A percentile compares a stretch with the other conserved stretches of the same genome.
Evolutionary conservation across 2,329 filamentous ascomycete genomes (phyloP).

Genomic region (Alternaria gaisen): DNA sequence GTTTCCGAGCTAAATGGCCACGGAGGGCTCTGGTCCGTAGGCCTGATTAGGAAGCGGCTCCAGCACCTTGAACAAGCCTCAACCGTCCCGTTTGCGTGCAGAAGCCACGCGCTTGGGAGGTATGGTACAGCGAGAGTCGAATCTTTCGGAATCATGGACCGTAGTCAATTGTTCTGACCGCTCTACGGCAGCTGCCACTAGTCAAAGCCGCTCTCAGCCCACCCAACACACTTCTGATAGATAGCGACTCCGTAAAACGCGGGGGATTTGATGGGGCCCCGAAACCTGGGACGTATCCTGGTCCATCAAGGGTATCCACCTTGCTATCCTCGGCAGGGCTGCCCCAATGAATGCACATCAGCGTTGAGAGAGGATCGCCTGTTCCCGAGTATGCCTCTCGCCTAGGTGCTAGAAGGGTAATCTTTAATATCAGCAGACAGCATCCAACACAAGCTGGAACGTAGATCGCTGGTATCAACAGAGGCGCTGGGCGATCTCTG

Average conservation of each 20-base stretch:
- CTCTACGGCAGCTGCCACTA: neutral
- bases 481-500: neutral
- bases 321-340: constrained; percentile 13
- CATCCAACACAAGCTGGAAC: neutral
- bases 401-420: neutral
- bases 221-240: constrained; percentile 1
- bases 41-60: constrained; percentile 11
- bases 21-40: constrained; percentile 15
- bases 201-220: neutral
- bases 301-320: constrained; percentile 14
- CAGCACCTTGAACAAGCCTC: constrained; percentile 11
- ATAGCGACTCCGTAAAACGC: constrained; percentile 6
- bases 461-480: neutral
- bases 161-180: neutral
- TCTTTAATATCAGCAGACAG: constrained; percentile 6
- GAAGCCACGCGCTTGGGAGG: neutral
- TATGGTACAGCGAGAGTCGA: neutral
- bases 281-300: constrained; percentile 6
- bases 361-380: neutral
- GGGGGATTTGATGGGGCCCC: constrained; percentile 17
- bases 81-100: constrained; percentile 10
- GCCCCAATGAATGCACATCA: neutral
- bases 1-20: constrained; percentile 2
- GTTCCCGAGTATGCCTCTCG: neutral
- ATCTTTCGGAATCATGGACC: neutral